Evolutionary conservation across 2,329 filamentous ascomycete species (phyloP), one percentile per base, ranked within the genome.

Genomic region (Chrysosporium queenslandicum): DNA sequence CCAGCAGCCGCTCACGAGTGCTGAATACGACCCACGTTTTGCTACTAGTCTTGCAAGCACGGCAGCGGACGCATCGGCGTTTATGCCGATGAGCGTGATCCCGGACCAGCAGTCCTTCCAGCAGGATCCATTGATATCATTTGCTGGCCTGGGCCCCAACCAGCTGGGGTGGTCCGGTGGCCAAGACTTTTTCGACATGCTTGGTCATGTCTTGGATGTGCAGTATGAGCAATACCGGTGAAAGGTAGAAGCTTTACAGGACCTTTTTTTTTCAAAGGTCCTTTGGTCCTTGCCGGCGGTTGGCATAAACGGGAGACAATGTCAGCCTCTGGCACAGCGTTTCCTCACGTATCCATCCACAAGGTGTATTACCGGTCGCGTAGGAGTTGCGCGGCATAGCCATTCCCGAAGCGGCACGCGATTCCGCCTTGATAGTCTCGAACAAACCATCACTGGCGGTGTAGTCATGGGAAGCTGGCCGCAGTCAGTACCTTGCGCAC

Each of bases 121-220:
- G n/a, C 48, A 58, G 3, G 58, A 59, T 48, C 56, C 58, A 12
- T 46, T 59, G 32, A 58, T 59, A 34, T 58, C 34, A 27, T 59
- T 59, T 47, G 58, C 58, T 11, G 58, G 58, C 12, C 27, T 59
- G 18, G 58, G 56, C n/a, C 43, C 56, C 18, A 59, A 59, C 52
- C 58, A 59, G 32, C 55, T 59, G 9, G 58, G 58, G 1, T 59
- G 58, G 58, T 58, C 58, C 20, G 58, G 58, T 18, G 58, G 58
- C 16, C 58, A 59, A 42, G 58, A 59, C 27, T 59, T 59, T 18
- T 59, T 59, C 52, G 58, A 59, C 43, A 58, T 59, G 58, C 52
- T 59, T 6, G 58, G 56, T 5, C 58, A 56, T 4, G 53, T 59
- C 41, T 32, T 59, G 23, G 58, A 59, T 53, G 56, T 59, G 21